These are phyloP conservation scores for Teunomyces tritomae DNA, from an alignment of 805 yeast species.

Conservation along the genomic window DNA sequence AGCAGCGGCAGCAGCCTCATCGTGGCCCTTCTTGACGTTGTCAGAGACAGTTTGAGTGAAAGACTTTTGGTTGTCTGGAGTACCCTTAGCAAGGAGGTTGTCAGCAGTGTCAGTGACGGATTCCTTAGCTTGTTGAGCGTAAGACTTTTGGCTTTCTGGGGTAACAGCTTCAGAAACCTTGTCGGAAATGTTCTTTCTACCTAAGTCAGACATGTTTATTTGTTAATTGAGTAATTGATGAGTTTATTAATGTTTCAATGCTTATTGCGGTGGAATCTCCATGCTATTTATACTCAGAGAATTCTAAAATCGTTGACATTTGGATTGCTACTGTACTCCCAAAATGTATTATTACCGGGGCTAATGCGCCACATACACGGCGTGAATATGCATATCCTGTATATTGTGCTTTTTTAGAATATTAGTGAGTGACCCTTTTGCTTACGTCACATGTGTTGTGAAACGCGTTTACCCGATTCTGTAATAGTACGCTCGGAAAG, in stretches of 20 bases:
- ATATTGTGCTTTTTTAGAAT: neutral
- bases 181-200: slow-evolving; percentile 42
- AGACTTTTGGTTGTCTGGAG: slow-evolving; percentile 70
- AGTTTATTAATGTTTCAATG: neutral
- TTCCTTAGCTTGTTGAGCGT: slow-evolving; percentile 37
- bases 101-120: slow-evolving; percentile 34
- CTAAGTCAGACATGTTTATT: slow-evolving; percentile 38
- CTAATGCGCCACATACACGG: neutral
- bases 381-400: neutral
- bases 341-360: neutral
- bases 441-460: neutral
- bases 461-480: neutral
- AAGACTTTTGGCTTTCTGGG: slow-evolving; percentile 42
- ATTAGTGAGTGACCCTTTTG: neutral
- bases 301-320: neutral
- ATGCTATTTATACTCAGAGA: neutral
- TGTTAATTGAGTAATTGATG: neutral
- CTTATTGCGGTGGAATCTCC: neutral
- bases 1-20: slow-evolving; percentile 44
- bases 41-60: slow-evolving; percentile 68
- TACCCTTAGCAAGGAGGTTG: slow-evolving; percentile 41
- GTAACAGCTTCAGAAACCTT: slow-evolving; percentile 36
- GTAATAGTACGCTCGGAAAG: neutral
- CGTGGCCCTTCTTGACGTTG: slow-evolving; percentile 52
- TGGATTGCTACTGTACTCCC: neutral